These are phyloP conservation scores for Spathaspora boniae DNA, from an alignment of 805 yeast genomes.

Conservation along the genomic window DNA sequence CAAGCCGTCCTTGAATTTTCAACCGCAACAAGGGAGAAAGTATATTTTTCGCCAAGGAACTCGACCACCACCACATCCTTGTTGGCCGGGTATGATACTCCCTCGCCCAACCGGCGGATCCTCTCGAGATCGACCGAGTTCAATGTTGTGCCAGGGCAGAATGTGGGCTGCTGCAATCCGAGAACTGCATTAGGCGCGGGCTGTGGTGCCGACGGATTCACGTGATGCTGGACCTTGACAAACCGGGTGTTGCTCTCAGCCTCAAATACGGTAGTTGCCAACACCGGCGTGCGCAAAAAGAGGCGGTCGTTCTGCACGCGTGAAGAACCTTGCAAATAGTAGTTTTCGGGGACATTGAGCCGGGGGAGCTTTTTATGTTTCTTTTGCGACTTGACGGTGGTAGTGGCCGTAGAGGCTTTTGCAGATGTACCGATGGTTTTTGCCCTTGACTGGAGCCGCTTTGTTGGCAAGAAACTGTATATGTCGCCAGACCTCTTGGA, in stretches of 20 bases:
- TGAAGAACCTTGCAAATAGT: too few relatives aligned
- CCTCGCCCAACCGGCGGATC: constrained; percentile 14
- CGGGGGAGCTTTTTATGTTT: too few relatives aligned
- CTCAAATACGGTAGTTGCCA: constrained; percentile 30
- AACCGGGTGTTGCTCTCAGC: constrained; percentile 27
- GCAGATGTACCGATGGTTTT: too few relatives aligned
- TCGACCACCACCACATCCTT: constrained; percentile 13
- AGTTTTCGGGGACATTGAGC: too few relatives aligned
- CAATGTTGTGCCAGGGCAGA: constrained; percentile 13
- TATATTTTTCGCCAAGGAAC: constrained; percentile 19
- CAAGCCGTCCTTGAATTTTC: constrained; percentile 15
- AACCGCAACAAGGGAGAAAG: constrained; percentile 23
- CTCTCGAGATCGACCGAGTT: constrained; percentile 14
- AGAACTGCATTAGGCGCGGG: background rate
- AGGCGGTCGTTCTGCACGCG: too few relatives aligned
- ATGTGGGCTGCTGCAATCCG: constrained; percentile 4
- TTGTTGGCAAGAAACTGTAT: too few relatives aligned
- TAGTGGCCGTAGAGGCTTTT: too few relatives aligned
- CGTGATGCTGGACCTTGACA: constrained; percentile 6
- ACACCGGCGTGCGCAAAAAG: constrained; percentile 24
- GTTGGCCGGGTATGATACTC: constrained; percentile 12
- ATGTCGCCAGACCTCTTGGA: too few relatives aligned
- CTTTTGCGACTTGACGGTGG: too few relatives aligned
- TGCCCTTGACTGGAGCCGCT: too few relatives aligned
- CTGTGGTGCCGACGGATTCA: constrained; percentile 2